Percentiles rank a stretch among this genome's conserved stretches.
Evolutionary conservation across 345 rosid species (phyloP).

Genomic region (Pistacia atlantica): DNA sequence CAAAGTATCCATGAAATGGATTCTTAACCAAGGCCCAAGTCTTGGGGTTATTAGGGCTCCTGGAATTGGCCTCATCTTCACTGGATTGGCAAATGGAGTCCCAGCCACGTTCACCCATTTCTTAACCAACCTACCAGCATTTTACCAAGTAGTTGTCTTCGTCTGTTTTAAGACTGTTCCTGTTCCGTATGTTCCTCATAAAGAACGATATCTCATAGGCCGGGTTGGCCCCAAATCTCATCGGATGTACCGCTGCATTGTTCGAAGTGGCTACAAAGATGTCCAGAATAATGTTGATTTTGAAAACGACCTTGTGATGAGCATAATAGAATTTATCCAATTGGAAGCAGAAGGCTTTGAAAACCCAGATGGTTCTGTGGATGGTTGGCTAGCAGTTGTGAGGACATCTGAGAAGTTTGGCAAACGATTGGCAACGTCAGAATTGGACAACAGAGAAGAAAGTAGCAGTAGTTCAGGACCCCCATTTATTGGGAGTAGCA

Average conservation of each 20-base stretch:
- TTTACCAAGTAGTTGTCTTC: slow-evolving; percentile 88
- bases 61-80: slow-evolving; percentile 88
- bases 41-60: slow-evolving; percentile 90
- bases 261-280: slow-evolving; percentile 88
- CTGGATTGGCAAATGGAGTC: slow-evolving; percentile 76
- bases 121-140: slow-evolving; percentile 81
- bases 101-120: slow-evolving; percentile 85
- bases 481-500: slow-evolving; percentile 44
- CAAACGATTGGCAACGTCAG: slow-evolving; percentile 58
- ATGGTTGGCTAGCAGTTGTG: slow-evolving; percentile 80
- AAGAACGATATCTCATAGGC: slow-evolving; percentile 86
- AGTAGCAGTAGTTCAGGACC: slow-evolving; percentile 47
- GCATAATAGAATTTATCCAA: slow-evolving; percentile 91
- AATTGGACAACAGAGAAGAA: slow-evolving; percentile 39
- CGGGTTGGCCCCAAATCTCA: slow-evolving; percentile 92
- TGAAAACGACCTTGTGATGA: slow-evolving; percentile 83
- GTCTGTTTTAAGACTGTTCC: slow-evolving; percentile 86
- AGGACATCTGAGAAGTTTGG: slow-evolving; percentile 78
- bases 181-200: slow-evolving; percentile 74
- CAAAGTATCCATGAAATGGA: slow-evolving; percentile 80
- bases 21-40: slow-evolving; percentile 77
- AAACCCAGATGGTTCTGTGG: slow-evolving; percentile 51
- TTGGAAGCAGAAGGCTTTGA: slow-evolving; percentile 79
- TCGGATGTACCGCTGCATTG: slow-evolving; percentile 84
- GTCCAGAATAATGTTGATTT: slow-evolving; percentile 65